Base-by-base conservation (phyloP, 2,329 filamentous ascomycete species). In the Spiromastix sp. region DNA sequence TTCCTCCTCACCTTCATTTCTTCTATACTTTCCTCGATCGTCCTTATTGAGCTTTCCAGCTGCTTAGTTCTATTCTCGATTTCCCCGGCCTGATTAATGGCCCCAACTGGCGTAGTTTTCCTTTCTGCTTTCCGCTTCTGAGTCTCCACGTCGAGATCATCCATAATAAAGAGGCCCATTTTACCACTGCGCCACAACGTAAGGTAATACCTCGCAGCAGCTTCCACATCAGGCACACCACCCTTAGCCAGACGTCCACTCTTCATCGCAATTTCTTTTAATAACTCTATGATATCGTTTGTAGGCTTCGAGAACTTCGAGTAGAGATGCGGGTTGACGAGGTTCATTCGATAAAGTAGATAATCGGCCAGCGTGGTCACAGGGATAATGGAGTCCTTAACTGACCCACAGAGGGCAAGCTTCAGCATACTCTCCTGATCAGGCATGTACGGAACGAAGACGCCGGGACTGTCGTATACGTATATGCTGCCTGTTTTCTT, bases 351-450 rank as follows among this genome's bases (percentile, higher is more conserved):
- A 60, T 76, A 96, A 5, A 98, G 74, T 13, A 96, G 69, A 57
- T 94, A 98, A 55, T 98, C 91, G 21, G 83, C 87, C 8, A 96
- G 62, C 16, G 82, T 82, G 39, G 82, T 74, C 11, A 79, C 71
- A 2, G 80, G 72, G 35, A 98, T 79, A 24, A 96, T 71, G 0
- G 81, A 83, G 55, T 94, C 85, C 57, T 93, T 93, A 36, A 98
- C 85, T 56, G 81, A 84, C 13, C 89, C 85, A 34, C 85, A 86
- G 1, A 96, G 72, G 2, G 87, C 81, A n/a, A 98, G 72, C 60
- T 94, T 96, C 43, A 98, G 68, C 91, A 98, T 98, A 30, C 79
- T 76, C 55, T 91, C 81, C 11, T 82, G 72, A 50, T 93, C 76
- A 0, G 80, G 73, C 18, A 96, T 81, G 55, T 93, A 94, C 0